Evolutionary conservation across 768 basidiomycete species (phyloP), one percentile per base, ranked within the genome.

Genomic region (Mycena polygramma): DNA sequence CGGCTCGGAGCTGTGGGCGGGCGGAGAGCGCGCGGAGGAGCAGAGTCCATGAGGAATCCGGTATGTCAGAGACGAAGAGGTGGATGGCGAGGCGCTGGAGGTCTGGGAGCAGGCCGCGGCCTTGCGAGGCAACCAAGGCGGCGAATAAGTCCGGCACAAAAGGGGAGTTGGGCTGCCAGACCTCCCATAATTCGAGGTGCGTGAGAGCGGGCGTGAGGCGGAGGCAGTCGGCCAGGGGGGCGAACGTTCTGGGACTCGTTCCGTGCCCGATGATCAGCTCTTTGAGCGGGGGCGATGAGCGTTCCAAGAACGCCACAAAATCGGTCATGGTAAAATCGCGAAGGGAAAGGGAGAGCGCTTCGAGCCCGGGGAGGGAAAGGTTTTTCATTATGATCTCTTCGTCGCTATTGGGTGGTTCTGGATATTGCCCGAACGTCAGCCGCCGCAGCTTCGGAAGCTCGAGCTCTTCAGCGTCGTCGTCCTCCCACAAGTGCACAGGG

Each of bases 301-400:
- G 55, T n/a, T 57, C 41, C n/a, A 57, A 7, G 19, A 57, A 57
- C 13, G n/a, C 10, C 10, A 57, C 5, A 0, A 57, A 22, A 3
- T 15, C 6, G n/a, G 7, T 13, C 2, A 8, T 4, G 15, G 53
- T 17, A 14, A 36, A 4, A 39, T 4, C 19, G 22, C 14, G 14
- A 13, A 57, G 7, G n/a, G 37, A 20, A 11, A 55, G 15, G 7
- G 55, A 57, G 11, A 57, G 55, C 2, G 22, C 7, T 41, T 57
- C 55, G 13, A 57, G 55, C 39, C n/a, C 55, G 22, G 55, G 55
- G 39, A 57, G 55, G 14, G 45, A 14, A 46, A 46, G 45, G 7
- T 19, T 17, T 19, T 20, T 46, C 30, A 30, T 30, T 1, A 46
- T 2, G 14, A 46, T 46, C 17, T 19, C 45, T 2, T 46, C 19